Evolutionary conservation across 169 alveolate genomes (phyloP), one percentile per base, ranked within the genome.

Genomic region (Eimeria necatrix): DNA sequence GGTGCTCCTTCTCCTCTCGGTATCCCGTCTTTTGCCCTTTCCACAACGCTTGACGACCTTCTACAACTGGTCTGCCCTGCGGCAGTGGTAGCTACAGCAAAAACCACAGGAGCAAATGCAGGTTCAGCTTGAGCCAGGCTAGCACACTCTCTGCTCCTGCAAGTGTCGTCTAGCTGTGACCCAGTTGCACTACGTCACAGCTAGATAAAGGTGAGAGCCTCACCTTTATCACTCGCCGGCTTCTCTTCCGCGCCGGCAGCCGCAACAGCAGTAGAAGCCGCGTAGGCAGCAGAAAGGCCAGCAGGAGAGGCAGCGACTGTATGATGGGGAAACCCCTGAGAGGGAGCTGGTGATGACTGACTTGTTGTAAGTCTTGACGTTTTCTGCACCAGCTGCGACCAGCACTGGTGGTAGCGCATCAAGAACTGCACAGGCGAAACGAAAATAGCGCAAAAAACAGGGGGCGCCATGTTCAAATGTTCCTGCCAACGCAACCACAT

Each of bases 321-420:
- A 32, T 32, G 41, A 32, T 32, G 41, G 41, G 41, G 41, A 12
- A 68, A 24, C 46, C 78, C 14, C 14, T 68, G 78, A 10, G 78
- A 14, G n/a, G 46, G 14, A n/a, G 32, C 78, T 18, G 78, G 78
- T 8, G 78, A 68, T 7, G 78, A 16, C 41, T 32, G 9, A 68
- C 70, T 80, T 2, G 70, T 51, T 18, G 49, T 16, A 20, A 8
- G 51, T 16, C 7, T 51, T 68, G 88, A 48, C 20, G 64, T 5
- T 9, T 41, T 14, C 16, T 61, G 26, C 76, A 51, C 76, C 48
- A 51, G 64, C 59, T 84, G 92, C 80, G 92, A 51, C 92, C 92
- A 84, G 76, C 76, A 61, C 64, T 84, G 92, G 59, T 84, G 74
- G 59, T 84, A 84, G n/a, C 92, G 74, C 80, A 60, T 84, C 53